Conservation (phyloP, 495 filamentous ascomycete genomes). For the Astrocystis sublimbata region DNA sequence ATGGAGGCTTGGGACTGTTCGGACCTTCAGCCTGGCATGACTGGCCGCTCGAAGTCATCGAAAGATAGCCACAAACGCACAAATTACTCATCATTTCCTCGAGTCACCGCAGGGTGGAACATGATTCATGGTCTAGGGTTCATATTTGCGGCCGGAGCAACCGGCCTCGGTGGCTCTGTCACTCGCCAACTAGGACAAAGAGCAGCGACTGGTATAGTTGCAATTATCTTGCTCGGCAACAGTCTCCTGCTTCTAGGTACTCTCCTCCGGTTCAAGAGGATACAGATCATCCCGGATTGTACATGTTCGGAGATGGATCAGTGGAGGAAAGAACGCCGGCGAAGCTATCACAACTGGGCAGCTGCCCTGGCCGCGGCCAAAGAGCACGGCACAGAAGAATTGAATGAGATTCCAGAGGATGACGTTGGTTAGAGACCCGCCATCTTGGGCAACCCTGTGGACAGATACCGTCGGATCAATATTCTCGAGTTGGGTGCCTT, state of each 20-base stretch:
- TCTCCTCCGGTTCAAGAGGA: constrained; percentile 60
- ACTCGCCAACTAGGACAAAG: constrained; percentile 66
- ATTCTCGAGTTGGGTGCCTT: constrained; percentile 64
- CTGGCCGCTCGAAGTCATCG: constrained; percentile 50
- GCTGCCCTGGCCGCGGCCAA: constrained; percentile 35
- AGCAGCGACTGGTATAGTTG: constrained; percentile 62
- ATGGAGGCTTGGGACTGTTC: constrained; percentile 82
- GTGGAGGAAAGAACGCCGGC: constrained; percentile 45
- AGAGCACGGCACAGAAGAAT: constrained; percentile 38
- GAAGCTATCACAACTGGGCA: constrained; percentile 41
- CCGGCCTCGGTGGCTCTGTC: constrained; percentile 60
- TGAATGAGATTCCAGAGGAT: constrained; percentile 43
- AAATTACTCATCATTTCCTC: constrained; percentile 68
- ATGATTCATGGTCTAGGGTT: constrained; percentile 67
- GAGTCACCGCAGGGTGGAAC: constrained; percentile 70
- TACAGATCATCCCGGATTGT: constrained; percentile 65
- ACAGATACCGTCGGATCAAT: constrained; percentile 65
- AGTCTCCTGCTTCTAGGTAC: constrained; percentile 62
- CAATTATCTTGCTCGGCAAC: constrained; percentile 60
- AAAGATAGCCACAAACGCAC: constrained; percentile 50
- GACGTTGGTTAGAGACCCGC: constrained; percentile 64
- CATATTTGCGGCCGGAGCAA: constrained; percentile 62
- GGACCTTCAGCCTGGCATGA: constrained; percentile 64
- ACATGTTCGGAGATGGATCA: constrained; percentile 52
- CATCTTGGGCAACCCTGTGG: constrained; percentile 66